phyloP scores from a whole-genome alignment of 139 green algal species.

The Gonium pectorale region DNA sequence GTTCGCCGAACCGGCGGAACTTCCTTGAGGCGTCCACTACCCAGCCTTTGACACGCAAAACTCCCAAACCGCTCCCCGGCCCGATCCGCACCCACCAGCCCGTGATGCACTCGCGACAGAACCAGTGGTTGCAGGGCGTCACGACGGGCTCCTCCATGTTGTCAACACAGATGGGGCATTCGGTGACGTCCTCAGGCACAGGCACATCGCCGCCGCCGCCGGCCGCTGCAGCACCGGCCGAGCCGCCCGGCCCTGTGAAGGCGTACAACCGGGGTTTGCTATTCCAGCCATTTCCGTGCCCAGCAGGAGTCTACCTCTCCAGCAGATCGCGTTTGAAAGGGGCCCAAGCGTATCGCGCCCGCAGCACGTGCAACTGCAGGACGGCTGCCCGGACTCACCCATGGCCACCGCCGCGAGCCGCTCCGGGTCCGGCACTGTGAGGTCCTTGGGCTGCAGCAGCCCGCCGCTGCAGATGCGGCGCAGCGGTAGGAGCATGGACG shows the following conservation, averaged over 20 bases:
- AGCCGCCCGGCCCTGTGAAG: not conserved
- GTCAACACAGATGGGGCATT: conserved; percentile 80
- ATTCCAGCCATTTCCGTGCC: too few species aligned
- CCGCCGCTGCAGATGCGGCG: conserved; percentile 74
- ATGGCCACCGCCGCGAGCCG: not conserved
- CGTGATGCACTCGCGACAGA: conserved; percentile 79
- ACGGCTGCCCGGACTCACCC: too few species aligned
- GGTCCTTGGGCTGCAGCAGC: conserved; percentile 23
- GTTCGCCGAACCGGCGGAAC: too few species aligned
- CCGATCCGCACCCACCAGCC: conserved; percentile 18
- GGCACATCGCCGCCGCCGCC: not conserved
- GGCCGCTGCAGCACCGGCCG: not conserved
- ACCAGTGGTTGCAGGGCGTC: conserved; percentile 80
- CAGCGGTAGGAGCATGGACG: conserved; percentile 79
- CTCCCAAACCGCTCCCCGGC: not conserved
- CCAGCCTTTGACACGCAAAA: too few species aligned
- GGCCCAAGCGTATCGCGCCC: too few species aligned
- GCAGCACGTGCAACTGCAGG: not conserved
- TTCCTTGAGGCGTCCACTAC: too few species aligned
- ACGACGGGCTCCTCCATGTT: conserved; percentile 56
- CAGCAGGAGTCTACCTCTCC: too few species aligned
- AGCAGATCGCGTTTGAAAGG: too few species aligned
- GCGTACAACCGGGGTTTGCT: not conserved
- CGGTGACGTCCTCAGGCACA: conserved; percentile 32
- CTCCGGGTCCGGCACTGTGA: conserved; percentile 29